These are phyloP conservation scores for Selenicereus undatus DNA, from an alignment of 148 eudicot species.

Conservation along the genomic window DNA sequence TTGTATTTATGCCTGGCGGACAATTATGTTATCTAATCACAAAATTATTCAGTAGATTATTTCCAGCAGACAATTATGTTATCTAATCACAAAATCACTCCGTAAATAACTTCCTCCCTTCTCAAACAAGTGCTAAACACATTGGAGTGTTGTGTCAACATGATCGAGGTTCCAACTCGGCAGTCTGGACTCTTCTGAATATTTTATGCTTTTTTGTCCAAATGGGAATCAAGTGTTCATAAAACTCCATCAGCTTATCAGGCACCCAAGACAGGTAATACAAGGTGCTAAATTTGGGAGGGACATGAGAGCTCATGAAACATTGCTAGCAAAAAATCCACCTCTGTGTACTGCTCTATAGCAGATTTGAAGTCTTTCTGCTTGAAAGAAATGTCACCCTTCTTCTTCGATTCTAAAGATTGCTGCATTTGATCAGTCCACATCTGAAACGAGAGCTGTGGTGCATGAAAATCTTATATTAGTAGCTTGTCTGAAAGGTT, in stretches of 20 bases:
- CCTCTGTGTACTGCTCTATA: slow-evolving; percentile 53
- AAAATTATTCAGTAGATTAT: too few relatives aligned
- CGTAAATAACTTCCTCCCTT: neutral
- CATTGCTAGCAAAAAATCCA: slow-evolving; percentile 13
- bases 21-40: neutral
- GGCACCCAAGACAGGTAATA: neutral
- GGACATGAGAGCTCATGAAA: neutral
- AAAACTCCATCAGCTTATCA: neutral
- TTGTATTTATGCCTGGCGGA: neutral
- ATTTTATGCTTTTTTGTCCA: neutral
- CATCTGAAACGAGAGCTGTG: slow-evolving; percentile 70
- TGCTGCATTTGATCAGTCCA: slow-evolving; percentile 73
- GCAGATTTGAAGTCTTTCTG: slow-evolving; percentile 50
- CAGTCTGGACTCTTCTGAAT: neutral
- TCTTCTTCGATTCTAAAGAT: slow-evolving; percentile 55
- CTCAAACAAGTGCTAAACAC: neutral
- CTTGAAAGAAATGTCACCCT: slow-evolving; percentile 52
- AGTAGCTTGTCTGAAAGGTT: slow-evolving; percentile 8
- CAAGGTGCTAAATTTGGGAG: neutral
- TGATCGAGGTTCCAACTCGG: neutral
- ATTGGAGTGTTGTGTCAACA: neutral
- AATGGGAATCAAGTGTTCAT: neutral
- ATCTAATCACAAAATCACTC: neutral
- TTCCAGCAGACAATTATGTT: neutral
- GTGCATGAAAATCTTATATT: neutral